These are phyloP conservation scores for Dictyostelium firmibasis DNA, from an alignment of 78 protist genomes.

Conservation along the genomic window DNA sequence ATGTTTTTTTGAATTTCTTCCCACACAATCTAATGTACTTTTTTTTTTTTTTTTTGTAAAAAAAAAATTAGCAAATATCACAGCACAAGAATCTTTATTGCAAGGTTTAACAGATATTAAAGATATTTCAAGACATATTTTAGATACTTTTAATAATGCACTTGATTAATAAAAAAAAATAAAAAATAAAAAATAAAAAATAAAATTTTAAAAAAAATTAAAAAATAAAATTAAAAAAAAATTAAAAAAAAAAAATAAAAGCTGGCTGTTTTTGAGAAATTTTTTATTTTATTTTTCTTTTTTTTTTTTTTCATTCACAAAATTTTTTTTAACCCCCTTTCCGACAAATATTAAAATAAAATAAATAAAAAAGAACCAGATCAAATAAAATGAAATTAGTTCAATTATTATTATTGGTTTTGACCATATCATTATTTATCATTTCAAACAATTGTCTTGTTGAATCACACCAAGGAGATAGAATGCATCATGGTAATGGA, in stretches of 20 bases:
- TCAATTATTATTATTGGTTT: background rate
- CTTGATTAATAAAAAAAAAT: background rate
- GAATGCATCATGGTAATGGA: background rate
- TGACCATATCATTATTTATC: background rate
- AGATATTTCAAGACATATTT: conserved; percentile 57
- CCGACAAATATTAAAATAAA: too few relatives aligned
- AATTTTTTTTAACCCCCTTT: background rate
- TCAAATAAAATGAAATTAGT: background rate
- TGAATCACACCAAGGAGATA: background rate
- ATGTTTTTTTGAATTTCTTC: background rate
- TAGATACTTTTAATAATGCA: conserved; percentile 54
- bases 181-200: background rate
- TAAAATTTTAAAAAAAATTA: background rate
- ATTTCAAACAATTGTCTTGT: background rate
- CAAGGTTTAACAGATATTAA: conserved; percentile 59
- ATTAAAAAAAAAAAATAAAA: too few relatives aligned
- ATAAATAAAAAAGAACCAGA: too few relatives aligned
- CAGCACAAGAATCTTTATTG: conserved; percentile 64
- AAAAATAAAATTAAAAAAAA: too few relatives aligned
- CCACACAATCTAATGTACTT: background rate
- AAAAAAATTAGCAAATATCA: background rate
- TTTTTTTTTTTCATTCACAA: background rate
- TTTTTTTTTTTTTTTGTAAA: too few relatives aligned
- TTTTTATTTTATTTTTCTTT: too few relatives aligned
- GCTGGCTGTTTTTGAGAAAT: too few relatives aligned